Conservation (phyloP, 305 asterid genomes). For the Lippia alba region DNA sequence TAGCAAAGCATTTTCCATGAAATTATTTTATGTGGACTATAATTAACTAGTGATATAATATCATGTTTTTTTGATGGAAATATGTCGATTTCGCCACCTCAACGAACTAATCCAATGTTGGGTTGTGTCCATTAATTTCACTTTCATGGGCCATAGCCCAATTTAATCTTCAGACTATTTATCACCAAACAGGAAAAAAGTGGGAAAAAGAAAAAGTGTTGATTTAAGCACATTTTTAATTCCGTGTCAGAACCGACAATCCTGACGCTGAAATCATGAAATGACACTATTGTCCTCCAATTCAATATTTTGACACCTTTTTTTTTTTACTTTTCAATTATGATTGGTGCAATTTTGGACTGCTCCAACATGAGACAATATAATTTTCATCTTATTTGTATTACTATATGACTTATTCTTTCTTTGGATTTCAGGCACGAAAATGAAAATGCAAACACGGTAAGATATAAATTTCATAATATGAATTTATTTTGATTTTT, state of each 20-base stretch:
- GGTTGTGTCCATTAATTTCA: constrained; percentile 2
- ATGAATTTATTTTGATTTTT: no score
- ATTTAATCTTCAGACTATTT: not conserved
- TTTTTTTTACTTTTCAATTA: not conserved
- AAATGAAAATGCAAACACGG: no score
- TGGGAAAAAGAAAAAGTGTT: not conserved
- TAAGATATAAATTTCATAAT: no score
- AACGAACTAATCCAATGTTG: not conserved
- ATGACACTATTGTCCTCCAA: constrained; percentile 24
- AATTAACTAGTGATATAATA: not conserved
- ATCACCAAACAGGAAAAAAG: no score
- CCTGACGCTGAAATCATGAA: constrained; percentile 16
- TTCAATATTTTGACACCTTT: constrained; percentile 1
- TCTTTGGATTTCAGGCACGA: no score
- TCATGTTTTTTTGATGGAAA: not conserved
- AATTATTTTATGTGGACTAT: not conserved
- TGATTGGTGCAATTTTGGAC: not conserved
- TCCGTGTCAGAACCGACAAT: constrained; percentile 42
- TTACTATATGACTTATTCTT: no score
- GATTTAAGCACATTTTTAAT: constrained; percentile 43
- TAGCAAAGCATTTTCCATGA: not conserved
- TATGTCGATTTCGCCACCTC: not conserved
- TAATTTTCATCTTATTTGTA: no score
- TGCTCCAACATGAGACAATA: no score
- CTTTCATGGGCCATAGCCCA: not conserved